Percentiles rank a stretch among this genome's conserved stretches.
Evolutionary conservation across 768 basidiomycete species (phyloP).

Genomic region (Tulasnella sp.): DNA sequence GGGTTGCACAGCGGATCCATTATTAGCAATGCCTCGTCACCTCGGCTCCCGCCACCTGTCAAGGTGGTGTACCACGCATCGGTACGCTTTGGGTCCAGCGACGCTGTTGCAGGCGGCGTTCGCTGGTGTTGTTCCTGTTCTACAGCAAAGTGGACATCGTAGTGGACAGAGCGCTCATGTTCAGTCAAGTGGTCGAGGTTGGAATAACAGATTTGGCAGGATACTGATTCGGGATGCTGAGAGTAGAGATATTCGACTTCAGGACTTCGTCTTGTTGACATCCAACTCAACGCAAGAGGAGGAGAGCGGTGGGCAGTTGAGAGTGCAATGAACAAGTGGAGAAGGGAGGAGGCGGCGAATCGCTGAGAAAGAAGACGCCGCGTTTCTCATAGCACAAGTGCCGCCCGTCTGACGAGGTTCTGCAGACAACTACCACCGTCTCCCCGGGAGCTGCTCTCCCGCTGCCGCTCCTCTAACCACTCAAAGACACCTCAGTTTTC

Average conservation of each 20-base stretch:
- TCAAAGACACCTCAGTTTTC: neutral
- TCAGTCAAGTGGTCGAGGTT: slow-evolving; percentile 37
- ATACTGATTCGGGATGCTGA: slow-evolving; percentile 18
- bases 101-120: slow-evolving; percentile 11
- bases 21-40: neutral
- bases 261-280: neutral
- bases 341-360: neutral
- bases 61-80: neutral
- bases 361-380: neutral
- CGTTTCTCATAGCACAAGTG: neutral
- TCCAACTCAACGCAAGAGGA: neutral
- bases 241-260: slow-evolving; percentile 13
- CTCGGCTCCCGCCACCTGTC: neutral
- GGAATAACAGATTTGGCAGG: slow-evolving; percentile 47
- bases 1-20: neutral
- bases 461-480: neutral
- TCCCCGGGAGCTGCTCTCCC: neutral
- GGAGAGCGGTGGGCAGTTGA: neutral
- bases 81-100: neutral
- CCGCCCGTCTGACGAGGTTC: neutral
- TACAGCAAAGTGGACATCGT: slow-evolving; percentile 42
- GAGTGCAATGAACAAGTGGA: neutral
- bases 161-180: slow-evolving; percentile 45
- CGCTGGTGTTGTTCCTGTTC: slow-evolving; percentile 21
- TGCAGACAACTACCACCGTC: neutral